Evolutionary conservation across 345 rosid genomes (phyloP), one percentile per base, ranked within the genome.

Genomic region (Eutrema heterophyllum): DNA sequence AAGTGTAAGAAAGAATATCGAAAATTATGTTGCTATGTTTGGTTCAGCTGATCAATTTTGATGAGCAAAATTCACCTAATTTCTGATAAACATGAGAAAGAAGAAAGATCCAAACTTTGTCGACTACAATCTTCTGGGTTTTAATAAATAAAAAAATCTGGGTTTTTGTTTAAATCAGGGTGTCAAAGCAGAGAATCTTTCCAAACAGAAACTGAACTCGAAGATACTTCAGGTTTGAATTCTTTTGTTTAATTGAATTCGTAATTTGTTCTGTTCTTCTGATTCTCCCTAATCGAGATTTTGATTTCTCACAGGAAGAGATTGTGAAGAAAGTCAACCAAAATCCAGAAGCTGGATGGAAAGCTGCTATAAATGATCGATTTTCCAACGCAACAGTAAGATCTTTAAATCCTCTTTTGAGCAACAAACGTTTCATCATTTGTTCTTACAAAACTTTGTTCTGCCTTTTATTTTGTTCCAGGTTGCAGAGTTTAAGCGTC

Each of bases 311-410:
- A 68, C 82, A 94, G 97, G 92, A 89, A 55, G 93, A 92, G 51
- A 87, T 95, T 26, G 83, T 90, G 54, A 83, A 89, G 69, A 49
- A 83, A 72, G 83, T 94, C 45, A 94, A 94, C 63, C 82, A 83
- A 61, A 71, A 91, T 55, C 90, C 97, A 21, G 67, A 80, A 41
- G 93, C 97, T 38, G 97, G 99, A 69, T 94, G 99, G 99, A 50
- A 87, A 85, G 97, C 99, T 84, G 72, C 85, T 68, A 72, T 81
- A 50, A 92, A 89, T 74, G 84, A 91, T 60, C 78, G 80, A 40
- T 84, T 91, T 67, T 85, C 96, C 60, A 84, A 88, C 83, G 83
- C 84, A 70, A 83, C 97, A 0, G 97, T 94, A 53, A 7, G 38
- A 52, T 71, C 60, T 73, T 36, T 57, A 50, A 16, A 53, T 56